phyloP scores from a whole-genome alignment of 140 eudicot genomes.

The Anethum foeniculum region DNA sequence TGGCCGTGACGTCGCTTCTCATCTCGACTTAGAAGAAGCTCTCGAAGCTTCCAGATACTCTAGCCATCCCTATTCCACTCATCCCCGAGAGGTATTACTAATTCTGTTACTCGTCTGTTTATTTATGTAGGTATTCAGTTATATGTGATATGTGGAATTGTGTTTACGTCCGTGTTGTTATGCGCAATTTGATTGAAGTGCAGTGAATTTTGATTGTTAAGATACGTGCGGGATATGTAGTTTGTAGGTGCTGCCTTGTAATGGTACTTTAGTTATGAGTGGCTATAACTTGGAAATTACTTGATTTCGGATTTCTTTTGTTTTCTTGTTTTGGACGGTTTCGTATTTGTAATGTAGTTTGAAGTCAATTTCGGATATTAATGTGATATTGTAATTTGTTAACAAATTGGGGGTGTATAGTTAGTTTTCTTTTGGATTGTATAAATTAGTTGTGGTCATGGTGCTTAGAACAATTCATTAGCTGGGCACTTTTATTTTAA shows the following conservation, averaged over 20 bases:
- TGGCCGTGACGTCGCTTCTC: conserved; percentile 65
- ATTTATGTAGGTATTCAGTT: background rate
- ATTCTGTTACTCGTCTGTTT: background rate
- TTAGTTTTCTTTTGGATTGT: background rate
- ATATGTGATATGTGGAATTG: background rate
- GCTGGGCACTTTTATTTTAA: background rate
- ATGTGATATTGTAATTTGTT: background rate
- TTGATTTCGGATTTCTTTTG: background rate
- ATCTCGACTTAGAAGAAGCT: conserved; percentile 83
- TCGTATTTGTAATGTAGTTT: background rate
- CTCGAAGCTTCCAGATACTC: conserved; percentile 91
- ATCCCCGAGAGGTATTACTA: conserved; percentile 76
- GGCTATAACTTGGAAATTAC: background rate
- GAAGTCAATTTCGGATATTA: background rate
- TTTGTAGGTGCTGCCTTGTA: background rate
- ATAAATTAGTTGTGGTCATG: background rate
- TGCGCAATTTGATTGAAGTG: background rate
- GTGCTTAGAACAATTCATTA: background rate
- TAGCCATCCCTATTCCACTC: conserved; percentile 87
- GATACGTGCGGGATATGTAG: background rate
- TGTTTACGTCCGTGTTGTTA: background rate
- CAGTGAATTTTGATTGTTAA: background rate
- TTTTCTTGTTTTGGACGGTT: background rate
- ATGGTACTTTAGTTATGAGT: background rate
- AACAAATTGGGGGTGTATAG: background rate